phyloP scores from a whole-genome alignment of 2,329 filamentous ascomycete genomes.

The Sporothrix brasiliensis region DNA sequence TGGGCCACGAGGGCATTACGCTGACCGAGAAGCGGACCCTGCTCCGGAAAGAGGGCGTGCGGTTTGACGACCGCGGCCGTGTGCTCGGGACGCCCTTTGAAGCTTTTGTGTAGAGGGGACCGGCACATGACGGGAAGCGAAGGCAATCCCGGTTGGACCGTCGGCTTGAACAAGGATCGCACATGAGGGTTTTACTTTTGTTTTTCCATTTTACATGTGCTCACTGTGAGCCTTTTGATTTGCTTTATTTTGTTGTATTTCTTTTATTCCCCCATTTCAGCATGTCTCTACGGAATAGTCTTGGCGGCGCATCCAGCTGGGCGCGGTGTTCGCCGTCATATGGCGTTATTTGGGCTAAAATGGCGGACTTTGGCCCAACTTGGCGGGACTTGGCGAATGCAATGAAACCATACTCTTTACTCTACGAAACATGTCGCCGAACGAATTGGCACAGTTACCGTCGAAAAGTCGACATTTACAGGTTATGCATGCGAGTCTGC shows the following conservation, averaged over 20 bases:
- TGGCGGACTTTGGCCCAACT: neutral
- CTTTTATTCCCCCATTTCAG: neutral
- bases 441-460: no score
- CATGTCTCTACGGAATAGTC: neutral
- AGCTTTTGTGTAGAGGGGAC: slow-evolving; percentile 43
- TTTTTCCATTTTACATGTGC: neutral
- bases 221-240: neutral
- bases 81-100: slow-evolving; percentile 61
- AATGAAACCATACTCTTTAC: neutral
- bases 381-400: no score
- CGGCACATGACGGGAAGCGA: neutral
- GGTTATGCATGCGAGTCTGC: no score
- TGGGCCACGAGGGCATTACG: slow-evolving; percentile 60
- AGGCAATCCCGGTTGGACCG: no score
- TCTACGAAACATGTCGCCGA: neutral
- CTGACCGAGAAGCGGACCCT: slow-evolving; percentile 66
- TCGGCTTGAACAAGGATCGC: no score
- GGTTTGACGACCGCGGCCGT: slow-evolving; percentile 62
- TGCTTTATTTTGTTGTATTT: neutral
- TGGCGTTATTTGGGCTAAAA: slow-evolving; percentile 23
- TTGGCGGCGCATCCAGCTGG: neutral
- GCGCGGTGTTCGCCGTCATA: slow-evolving; percentile 19
- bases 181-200: neutral
- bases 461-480: no score
- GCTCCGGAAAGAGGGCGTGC: slow-evolving; percentile 65